phyloP scores from a whole-genome alignment of 371 early-diverging fungal genomes.

The Haplosporangium sp. region DNA sequence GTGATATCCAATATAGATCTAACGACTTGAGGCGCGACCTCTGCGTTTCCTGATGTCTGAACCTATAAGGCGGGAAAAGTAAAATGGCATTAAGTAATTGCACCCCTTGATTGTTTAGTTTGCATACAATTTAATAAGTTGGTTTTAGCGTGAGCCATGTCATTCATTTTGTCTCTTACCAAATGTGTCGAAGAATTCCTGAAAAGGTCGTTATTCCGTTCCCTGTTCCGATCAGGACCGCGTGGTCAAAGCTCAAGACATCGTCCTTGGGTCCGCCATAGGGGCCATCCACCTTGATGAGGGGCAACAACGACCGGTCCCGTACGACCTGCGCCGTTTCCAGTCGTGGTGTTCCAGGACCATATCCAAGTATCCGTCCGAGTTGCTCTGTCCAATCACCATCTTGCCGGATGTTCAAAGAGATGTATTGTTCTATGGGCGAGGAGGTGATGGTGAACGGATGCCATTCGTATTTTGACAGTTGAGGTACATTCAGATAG shows the following conservation, averaged over 20 bases:
- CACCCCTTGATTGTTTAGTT: slow-evolving; percentile 28
- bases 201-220: slow-evolving; percentile 88
- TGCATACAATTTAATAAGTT: too few species aligned
- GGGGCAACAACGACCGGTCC: slow-evolving; percentile 57
- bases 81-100: slow-evolving; percentile 53
- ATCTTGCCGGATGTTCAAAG: slow-evolving; percentile 81
- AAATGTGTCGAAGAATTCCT: slow-evolving; percentile 78
- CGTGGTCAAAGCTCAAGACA: slow-evolving; percentile 82
- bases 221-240: slow-evolving; percentile 84
- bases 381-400: slow-evolving; percentile 87
- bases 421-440: slow-evolving; percentile 81
- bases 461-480: slow-evolving; percentile 80
- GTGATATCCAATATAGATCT: slow-evolving; percentile 53
- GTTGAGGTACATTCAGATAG: slow-evolving; percentile 74
- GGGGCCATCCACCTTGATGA: slow-evolving; percentile 84
- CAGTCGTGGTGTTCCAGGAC: slow-evolving; percentile 28
- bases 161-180: slow-evolving; percentile 51
- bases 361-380: slow-evolving; percentile 56
- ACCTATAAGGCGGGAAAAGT: slow-evolving; percentile 58
- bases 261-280: slow-evolving; percentile 90
- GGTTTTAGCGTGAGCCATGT: slow-evolving; percentile 14
- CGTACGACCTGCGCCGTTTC: slow-evolving; percentile 28
- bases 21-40: slow-evolving; percentile 44
- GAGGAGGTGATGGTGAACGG: slow-evolving; percentile 91
- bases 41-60: slow-evolving; percentile 54